Evolutionary conservation across 495 filamentous ascomycete species (phyloP).

Genomic region (Aspergillus carlsbadensis): DNA sequence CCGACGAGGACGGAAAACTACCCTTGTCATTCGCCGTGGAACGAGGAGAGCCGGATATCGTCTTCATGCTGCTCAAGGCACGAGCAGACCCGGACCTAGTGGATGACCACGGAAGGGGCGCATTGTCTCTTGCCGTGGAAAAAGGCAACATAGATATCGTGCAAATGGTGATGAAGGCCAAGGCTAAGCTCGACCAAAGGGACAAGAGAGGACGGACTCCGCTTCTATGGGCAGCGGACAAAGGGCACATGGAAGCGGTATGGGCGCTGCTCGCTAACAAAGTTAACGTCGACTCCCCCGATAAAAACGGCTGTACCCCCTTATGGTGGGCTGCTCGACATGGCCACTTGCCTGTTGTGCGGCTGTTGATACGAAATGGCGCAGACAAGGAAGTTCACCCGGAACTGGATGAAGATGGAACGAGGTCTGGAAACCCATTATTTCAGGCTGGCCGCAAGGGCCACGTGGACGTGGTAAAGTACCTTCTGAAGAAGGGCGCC

Average conservation of each 20-base stretch:
- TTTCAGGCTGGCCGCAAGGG: conserved; percentile 27
- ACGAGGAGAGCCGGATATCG: conserved; percentile 26
- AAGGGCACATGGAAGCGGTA: conserved; percentile 35
- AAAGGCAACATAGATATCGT: conserved; percentile 28
- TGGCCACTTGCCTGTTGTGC: conserved; percentile 22
- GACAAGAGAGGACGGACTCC: conserved; percentile 29
- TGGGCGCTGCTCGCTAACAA: conserved; percentile 24
- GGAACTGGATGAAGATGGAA: not conserved
- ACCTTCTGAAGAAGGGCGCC: conserved; percentile 27
- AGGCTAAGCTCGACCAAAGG: conserved; percentile 11
- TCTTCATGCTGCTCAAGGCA: conserved; percentile 28
- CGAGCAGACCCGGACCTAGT: conserved; percentile 13
- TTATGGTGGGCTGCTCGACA: conserved; percentile 33
- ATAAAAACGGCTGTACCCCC: conserved; percentile 34
- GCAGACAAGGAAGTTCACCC: conserved; percentile 23
- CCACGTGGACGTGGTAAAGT: conserved; percentile 22
- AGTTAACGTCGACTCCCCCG: conserved; percentile 27
- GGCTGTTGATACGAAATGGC: conserved; percentile 17
- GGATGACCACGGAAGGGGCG: conserved; percentile 7
- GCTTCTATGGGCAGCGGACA: conserved; percentile 35
- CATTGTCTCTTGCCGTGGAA: conserved; percentile 18
- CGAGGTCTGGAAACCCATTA: conserved; percentile 18
- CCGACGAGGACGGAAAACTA: conserved; percentile 9
- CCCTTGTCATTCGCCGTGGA: conserved; percentile 19
- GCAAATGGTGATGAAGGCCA: conserved; percentile 26